Conservation (phyloP, 306 rosid species). For the Alnus rubra region DNA sequence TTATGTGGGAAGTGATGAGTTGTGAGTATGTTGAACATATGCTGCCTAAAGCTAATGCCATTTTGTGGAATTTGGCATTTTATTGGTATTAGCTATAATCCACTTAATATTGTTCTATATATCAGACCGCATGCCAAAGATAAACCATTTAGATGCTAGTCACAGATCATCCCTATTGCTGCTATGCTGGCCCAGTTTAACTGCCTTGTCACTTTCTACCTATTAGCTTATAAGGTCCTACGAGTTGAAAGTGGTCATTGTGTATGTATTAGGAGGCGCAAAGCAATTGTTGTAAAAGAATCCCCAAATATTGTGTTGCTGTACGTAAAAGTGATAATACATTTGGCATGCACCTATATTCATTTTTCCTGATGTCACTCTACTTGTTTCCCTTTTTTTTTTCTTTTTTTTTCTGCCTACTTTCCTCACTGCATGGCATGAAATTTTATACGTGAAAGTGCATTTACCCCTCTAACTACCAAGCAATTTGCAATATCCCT, state of each 20-base stretch:
- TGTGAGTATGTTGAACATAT: neutral
- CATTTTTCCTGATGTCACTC: no score
- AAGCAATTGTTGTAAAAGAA: neutral
- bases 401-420: neutral
- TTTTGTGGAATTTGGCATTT: neutral
- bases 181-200: neutral
- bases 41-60: neutral
- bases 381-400: neutral
- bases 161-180: neutral
- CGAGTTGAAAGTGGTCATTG: neutral
- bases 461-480: no score
- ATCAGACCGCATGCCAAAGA: neutral
- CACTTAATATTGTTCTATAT: neutral
- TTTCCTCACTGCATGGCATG: neutral
- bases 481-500: no score
- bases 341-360: no score
- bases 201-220: neutral
- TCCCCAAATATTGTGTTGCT: no score
- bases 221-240: neutral
- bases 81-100: neutral
- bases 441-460: neutral
- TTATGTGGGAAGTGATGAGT: neutral
- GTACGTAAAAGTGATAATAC: no score
- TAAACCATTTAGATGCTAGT: neutral
- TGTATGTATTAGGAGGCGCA: neutral